These are phyloP conservation scores for Sindora glabra DNA, from an alignment of 306 rosid species.

Conservation along the genomic window DNA sequence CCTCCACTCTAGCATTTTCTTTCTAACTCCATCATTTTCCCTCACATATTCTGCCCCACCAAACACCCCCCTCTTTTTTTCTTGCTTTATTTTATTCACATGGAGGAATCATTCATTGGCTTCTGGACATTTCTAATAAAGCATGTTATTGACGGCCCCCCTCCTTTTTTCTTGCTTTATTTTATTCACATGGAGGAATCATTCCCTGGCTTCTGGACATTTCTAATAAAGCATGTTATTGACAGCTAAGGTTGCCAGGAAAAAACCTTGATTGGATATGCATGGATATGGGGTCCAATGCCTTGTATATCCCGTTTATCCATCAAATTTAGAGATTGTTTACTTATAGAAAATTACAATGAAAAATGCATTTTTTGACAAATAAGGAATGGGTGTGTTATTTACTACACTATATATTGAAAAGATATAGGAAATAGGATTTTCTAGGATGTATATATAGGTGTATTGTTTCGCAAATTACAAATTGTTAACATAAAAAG, in stretches of 20 bases:
- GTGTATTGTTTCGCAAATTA: too few relatives aligned
- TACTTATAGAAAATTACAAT: too few relatives aligned
- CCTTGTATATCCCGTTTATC: too few relatives aligned
- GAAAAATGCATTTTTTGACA: too few relatives aligned
- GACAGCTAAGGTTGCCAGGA: conserved; percentile 52
- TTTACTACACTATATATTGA: too few relatives aligned
- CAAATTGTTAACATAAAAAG: too few relatives aligned
- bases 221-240: conserved; percentile 40
- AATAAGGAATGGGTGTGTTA: too few relatives aligned
- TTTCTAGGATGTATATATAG: too few relatives aligned
- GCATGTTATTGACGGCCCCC: conserved; percentile 55
- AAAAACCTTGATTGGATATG: conserved; percentile 24
- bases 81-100: neutral
- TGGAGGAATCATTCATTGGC: conserved; percentile 54
- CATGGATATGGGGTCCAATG: conserved; percentile 22
- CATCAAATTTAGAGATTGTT: too few relatives aligned
- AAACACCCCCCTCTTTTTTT: conserved; percentile 20
- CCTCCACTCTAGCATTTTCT: conserved; percentile 24
- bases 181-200: conserved; percentile 60
- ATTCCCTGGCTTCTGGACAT: conserved; percentile 73
- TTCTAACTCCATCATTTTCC: conserved; percentile 31
- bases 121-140: conserved; percentile 61
- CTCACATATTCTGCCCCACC: conserved; percentile 39
- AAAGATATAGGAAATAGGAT: too few relatives aligned
- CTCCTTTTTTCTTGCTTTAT: too few relatives aligned